Percentiles rank a stretch among this genome's conserved stretches.
Evolutionary conservation across 345 rosid genomes (phyloP).

Genomic region (Lepidium didymum): DNA sequence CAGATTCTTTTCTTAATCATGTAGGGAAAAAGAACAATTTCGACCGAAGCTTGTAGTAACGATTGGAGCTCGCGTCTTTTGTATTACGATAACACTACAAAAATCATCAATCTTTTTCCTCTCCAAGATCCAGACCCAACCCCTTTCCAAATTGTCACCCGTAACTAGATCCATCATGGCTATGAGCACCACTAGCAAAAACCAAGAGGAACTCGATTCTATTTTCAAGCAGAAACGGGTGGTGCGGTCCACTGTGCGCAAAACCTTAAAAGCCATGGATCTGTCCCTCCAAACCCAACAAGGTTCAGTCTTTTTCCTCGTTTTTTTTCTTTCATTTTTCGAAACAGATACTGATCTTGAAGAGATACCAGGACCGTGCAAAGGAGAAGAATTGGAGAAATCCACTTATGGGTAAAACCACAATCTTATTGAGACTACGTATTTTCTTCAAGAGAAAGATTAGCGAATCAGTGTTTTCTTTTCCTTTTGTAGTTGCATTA

Average conservation of each 20-base stretch:
- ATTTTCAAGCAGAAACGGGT: constrained; percentile 55
- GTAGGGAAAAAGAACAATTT: not conserved
- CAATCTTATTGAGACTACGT: not conserved
- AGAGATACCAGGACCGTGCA: constrained; percentile 63
- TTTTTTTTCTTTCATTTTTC: not conserved
- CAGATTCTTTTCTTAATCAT: too few relatives aligned
- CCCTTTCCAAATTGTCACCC: constrained; percentile 10
- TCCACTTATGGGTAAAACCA: constrained; percentile 63
- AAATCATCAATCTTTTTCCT: constrained; percentile 13
- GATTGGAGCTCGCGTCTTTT: constrained; percentile 26
- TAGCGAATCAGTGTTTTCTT: not conserved
- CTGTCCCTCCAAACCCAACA: constrained; percentile 64
- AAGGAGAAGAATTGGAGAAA: constrained; percentile 58
- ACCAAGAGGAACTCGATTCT: constrained; percentile 39
- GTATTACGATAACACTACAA: constrained; percentile 9
- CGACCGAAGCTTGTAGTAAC: constrained; percentile 7
- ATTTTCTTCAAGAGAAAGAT: not conserved
- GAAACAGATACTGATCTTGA: constrained; percentile 22
- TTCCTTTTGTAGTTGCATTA: constrained; percentile 62
- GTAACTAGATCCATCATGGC: constrained; percentile 1
- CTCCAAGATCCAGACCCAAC: constrained; percentile 20
- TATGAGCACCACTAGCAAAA: constrained; percentile 26
- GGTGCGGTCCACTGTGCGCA: constrained; percentile 65
- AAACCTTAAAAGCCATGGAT: constrained; percentile 70
- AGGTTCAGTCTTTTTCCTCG: constrained; percentile 24